Conservation (phyloP, 495 filamentous ascomycete genomes). For the Tuber aestivum region DNA sequence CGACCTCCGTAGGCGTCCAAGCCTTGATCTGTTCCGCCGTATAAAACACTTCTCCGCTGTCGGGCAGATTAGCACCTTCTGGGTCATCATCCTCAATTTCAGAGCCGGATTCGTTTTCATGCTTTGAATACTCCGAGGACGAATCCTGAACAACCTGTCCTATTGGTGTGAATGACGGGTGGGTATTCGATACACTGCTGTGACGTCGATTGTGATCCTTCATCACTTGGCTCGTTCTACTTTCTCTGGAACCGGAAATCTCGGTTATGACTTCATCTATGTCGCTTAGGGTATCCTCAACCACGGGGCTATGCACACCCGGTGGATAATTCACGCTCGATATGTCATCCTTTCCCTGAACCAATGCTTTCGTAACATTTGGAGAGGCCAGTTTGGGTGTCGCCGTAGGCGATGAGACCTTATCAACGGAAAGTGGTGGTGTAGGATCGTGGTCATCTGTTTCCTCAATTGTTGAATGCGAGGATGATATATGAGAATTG, state of each 20-base stretch:
- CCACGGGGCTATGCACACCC: slow-evolving; percentile 67
- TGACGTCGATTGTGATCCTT: slow-evolving; percentile 51
- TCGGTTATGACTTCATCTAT: slow-evolving; percentile 98
- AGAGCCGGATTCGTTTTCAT: slow-evolving; percentile 38
- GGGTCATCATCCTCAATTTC: slow-evolving; percentile 75
- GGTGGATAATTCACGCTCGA: slow-evolving; percentile 25
- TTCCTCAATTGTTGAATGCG: slow-evolving; percentile 43
- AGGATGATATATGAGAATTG: slow-evolving; percentile 43
- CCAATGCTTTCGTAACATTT: background rate
- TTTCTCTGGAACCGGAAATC: slow-evolving; percentile 48
- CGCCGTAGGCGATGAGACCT: slow-evolving; percentile 21
- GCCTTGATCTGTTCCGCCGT: slow-evolving; percentile 59
- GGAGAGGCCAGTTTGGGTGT: slow-evolving; percentile 12
- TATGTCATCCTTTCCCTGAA: slow-evolving; percentile 19
- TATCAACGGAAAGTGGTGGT: slow-evolving; percentile 38
- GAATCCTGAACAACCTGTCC: slow-evolving; percentile 45
- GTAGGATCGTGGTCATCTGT: slow-evolving; percentile 32
- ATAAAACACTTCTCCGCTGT: slow-evolving; percentile 45
- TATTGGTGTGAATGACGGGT: slow-evolving; percentile 46
- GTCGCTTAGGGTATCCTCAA: slow-evolving; percentile 94
- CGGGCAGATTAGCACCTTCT: slow-evolving; percentile 40
- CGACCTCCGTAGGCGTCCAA: slow-evolving; percentile 75
- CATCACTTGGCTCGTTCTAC: slow-evolving; percentile 24
- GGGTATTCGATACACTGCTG: slow-evolving; percentile 74
- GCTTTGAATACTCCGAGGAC: slow-evolving; percentile 40